These are phyloP conservation scores for Lepiota venenata DNA, from an alignment of 768 basidiomycete genomes.

Conservation along the genomic window DNA sequence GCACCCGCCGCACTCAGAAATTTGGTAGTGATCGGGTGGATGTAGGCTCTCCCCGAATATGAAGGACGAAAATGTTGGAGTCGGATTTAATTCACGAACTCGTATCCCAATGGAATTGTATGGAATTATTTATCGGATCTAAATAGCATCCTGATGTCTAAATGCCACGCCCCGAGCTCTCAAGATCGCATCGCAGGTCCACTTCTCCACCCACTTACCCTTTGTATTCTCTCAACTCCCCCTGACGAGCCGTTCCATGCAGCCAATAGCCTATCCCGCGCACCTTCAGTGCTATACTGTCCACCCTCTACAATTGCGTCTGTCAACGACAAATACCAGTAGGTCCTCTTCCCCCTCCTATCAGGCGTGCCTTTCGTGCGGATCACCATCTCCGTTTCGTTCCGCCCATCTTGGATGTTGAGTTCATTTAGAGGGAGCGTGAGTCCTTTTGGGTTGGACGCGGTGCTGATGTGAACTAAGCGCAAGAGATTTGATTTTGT, in stretches of 20 bases:
- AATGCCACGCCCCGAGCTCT: too few relatives aligned
- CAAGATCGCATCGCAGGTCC: conserved; percentile 20
- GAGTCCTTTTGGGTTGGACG: conserved; percentile 21
- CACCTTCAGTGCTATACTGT: conserved; percentile 15
- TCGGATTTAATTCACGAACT: too few relatives aligned
- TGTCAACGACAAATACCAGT: conserved; percentile 30
- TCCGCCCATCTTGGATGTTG: conserved; percentile 27
- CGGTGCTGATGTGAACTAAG: conserved; percentile 8
- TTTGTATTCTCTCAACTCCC: conserved; percentile 14
- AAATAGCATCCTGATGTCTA: too few relatives aligned
- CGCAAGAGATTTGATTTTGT: neutral
- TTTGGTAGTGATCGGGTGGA: too few relatives aligned
- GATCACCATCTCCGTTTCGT: conserved; percentile 28
- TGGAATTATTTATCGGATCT: too few relatives aligned
- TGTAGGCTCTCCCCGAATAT: too few relatives aligned
- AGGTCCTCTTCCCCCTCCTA: conserved; percentile 17
- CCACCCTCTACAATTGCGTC: conserved; percentile 24
- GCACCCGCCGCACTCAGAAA: too few relatives aligned
- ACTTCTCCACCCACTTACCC: conserved; percentile 21
- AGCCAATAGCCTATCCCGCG: conserved; percentile 23
- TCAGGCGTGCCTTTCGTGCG: conserved; percentile 20
- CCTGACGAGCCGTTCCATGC: conserved; percentile 23
- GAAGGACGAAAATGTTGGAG: too few relatives aligned
- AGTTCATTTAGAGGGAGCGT: conserved; percentile 23
- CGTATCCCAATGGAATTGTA: too few relatives aligned